Evolutionary conservation across 2,329 filamentous ascomycete species (phyloP).

Genomic region (Exophiala sideris): DNA sequence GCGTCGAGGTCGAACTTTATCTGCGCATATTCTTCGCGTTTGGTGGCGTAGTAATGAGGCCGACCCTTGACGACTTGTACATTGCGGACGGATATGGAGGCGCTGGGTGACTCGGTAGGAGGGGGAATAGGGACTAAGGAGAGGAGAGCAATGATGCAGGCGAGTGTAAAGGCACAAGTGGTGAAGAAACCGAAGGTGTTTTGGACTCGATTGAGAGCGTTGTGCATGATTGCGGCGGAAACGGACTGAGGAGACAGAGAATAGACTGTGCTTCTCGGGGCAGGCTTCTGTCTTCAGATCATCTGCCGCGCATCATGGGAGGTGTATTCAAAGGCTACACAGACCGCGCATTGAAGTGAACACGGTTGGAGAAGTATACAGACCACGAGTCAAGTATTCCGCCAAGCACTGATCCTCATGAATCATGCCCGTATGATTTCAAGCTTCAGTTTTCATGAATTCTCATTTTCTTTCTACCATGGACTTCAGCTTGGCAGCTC

Average conservation of each 20-base stretch:
- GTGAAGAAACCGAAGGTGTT: conserved; percentile 98
- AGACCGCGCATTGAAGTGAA: neutral
- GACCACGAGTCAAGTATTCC: neutral
- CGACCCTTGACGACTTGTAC: conserved; percentile 86
- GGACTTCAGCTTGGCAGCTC: conserved; percentile 27
- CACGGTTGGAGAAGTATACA: conserved; percentile 5
- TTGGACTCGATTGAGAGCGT: conserved; percentile 77
- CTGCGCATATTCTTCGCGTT: conserved; percentile 93
- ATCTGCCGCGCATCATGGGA: neutral
- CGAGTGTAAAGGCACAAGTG: conserved; percentile 80
- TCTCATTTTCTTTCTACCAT: conserved; percentile 10
- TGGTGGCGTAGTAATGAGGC: conserved; percentile 91
- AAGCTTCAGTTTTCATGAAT: no score
- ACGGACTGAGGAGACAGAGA: neutral
- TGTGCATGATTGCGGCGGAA: conserved; percentile 65
- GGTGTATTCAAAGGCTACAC: neutral
- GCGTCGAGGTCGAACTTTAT: conserved; percentile 91
- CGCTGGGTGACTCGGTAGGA: conserved; percentile 59
- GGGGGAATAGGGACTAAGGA: conserved; percentile 57
- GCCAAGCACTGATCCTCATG: neutral
- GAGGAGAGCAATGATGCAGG: conserved; percentile 70
- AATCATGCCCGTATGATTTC: neutral
- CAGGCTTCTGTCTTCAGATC: neutral
- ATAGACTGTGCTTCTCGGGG: neutral
- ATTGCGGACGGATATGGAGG: conserved; percentile 65